These are phyloP conservation scores for Lunasporangiospora selenospora DNA, from an alignment of 192 early-diverging fungal genomes.

Conservation along the genomic window DNA sequence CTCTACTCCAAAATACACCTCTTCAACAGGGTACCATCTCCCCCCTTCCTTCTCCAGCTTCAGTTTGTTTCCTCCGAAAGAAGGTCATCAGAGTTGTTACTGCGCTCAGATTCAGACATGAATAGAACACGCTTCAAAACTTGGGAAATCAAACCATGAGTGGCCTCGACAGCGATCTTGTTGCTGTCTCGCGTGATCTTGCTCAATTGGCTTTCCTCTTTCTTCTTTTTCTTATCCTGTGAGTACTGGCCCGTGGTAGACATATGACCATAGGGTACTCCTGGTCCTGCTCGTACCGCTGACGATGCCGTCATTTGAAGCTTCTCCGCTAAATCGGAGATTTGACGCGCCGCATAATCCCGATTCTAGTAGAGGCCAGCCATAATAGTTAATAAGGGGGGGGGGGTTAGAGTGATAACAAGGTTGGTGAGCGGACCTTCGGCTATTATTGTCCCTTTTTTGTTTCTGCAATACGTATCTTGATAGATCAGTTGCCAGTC, in stretches of 20 bases:
- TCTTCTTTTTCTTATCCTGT: constrained; percentile 61
- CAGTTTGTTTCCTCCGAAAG: too few species aligned
- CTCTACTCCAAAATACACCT: too few species aligned
- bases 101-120: constrained; percentile 48
- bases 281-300: constrained; percentile 56
- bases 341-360: constrained; percentile 79
- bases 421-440: too few species aligned
- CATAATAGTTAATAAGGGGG: too few species aligned
- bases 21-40: too few species aligned
- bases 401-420: too few species aligned
- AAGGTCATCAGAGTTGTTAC: constrained; percentile 5
- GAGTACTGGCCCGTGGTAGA: constrained; percentile 13
- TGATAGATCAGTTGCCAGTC: too few species aligned
- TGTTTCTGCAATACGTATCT: too few species aligned
- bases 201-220: constrained; percentile 66
- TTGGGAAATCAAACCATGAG: constrained; percentile 82
- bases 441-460: too few species aligned
- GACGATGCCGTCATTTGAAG: constrained; percentile 76
- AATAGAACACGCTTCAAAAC: constrained; percentile 86
- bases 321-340: constrained; percentile 83
- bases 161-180: constrained; percentile 80
- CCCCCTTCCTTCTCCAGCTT: too few species aligned
- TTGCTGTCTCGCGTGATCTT: constrained; percentile 79
- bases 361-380: constrained; percentile 84
- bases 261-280: constrained; percentile 48